A percentile compares a stretch with the other conserved stretches of the same genome.
These are phyloP conservation scores for Saccharomycopsis oosterbeekiorum DNA, from an alignment of 805 yeast genomes.

Conservation along the genomic window DNA sequence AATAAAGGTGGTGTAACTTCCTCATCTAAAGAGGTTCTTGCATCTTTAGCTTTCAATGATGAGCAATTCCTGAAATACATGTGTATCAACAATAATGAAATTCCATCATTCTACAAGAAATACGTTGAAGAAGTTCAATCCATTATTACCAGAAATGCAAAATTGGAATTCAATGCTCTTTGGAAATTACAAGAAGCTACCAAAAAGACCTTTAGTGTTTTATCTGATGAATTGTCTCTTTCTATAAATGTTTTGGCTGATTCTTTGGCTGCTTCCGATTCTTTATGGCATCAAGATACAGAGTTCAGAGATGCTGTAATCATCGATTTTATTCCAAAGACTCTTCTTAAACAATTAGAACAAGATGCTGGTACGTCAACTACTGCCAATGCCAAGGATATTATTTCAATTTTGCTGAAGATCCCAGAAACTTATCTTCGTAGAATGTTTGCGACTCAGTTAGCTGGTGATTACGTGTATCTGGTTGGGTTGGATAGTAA, in stretches of 20 bases:
- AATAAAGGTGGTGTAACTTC: constrained; percentile 99
- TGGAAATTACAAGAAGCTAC: constrained; percentile 67
- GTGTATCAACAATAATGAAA: constrained; percentile 50
- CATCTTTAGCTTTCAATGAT: constrained; percentile 87
- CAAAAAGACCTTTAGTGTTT: constrained; percentile 51
- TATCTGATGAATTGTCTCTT: constrained; percentile 75
- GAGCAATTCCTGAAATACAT: constrained; percentile 67
- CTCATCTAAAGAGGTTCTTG: constrained; percentile 88
- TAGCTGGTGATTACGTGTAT: constrained; percentile 80
- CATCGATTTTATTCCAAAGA: constrained; percentile 64
- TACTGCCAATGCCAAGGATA: constrained; percentile 17
- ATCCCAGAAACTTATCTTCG: constrained; percentile 83
- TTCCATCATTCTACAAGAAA: constrained; percentile 68
- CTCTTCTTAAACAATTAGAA: constrained; percentile 51
- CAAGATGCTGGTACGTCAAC: constrained; percentile 26
- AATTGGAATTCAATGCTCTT: constrained; percentile 73
- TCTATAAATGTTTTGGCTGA: constrained; percentile 81
- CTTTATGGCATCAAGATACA: constrained; percentile 75
- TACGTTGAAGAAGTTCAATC: constrained; percentile 80
- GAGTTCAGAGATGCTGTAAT: constrained; percentile 70
- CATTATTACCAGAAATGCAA: constrained; percentile 68
- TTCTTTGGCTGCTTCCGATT: constrained; percentile 70
- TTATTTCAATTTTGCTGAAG: constrained; percentile 54
- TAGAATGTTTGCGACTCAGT: constrained; percentile 79
- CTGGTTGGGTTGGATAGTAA: constrained; percentile 71